phyloP scores from a whole-genome alignment of 257 asterid species.

The Capsicum baccatum region DNA sequence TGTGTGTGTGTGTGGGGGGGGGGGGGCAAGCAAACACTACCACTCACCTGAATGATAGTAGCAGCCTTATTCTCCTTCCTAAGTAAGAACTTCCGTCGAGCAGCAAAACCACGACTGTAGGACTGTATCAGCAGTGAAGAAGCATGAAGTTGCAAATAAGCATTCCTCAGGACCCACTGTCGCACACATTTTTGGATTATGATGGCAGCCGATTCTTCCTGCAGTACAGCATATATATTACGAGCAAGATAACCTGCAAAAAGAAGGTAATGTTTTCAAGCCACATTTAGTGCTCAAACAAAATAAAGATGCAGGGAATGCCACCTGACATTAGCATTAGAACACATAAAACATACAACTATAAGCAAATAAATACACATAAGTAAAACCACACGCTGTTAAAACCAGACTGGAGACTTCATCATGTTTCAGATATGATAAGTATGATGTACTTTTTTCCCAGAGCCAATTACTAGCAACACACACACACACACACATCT shows the following conservation, averaged over 20 bases:
- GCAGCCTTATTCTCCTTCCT: slow-evolving; percentile 79
- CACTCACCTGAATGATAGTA: slow-evolving; percentile 75
- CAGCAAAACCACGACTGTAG: slow-evolving; percentile 71
- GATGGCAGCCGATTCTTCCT: slow-evolving; percentile 71
- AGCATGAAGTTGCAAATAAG: slow-evolving; percentile 60
- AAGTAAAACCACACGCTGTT: not conserved
- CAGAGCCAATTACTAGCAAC: not conserved
- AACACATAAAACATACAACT: slow-evolving; percentile 8
- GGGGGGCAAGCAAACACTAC: no score
- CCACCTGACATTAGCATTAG: slow-evolving; percentile 6
- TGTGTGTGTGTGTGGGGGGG: no score
- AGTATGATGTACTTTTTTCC: slow-evolving; percentile 14
- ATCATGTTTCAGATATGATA: not conserved
- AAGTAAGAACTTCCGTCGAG: slow-evolving; percentile 60
- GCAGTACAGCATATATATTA: slow-evolving; percentile 50
- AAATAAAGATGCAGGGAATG: slow-evolving; percentile 20
- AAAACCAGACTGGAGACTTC: not conserved
- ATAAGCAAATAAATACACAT: slow-evolving; percentile 14
- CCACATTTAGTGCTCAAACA: not conserved
- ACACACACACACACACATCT: no score
- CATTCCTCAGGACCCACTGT: slow-evolving; percentile 62
- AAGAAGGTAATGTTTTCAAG: slow-evolving; percentile 9
- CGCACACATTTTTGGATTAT: slow-evolving; percentile 70
- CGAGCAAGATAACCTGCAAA: slow-evolving; percentile 81
- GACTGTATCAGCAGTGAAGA: slow-evolving; percentile 74